These are phyloP conservation scores for Capsicum pubescens DNA, from an alignment of 257 asterid genomes.

Conservation along the genomic window DNA sequence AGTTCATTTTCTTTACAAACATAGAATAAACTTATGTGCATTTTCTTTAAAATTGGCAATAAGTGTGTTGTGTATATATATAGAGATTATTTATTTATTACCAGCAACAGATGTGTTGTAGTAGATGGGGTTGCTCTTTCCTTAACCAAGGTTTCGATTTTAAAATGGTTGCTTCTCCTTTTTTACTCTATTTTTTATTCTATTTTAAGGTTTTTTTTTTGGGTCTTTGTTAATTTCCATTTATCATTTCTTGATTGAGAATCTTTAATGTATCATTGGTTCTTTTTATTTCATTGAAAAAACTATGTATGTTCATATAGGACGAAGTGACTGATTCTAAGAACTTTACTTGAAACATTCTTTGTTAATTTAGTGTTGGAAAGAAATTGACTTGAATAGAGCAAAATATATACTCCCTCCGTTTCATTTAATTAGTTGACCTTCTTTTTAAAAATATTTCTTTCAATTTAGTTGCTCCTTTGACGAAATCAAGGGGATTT, in stretches of 20 bases:
- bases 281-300: constrained; percentile 6
- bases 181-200: not conserved
- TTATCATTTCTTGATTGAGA: not conserved
- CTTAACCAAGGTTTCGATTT: no score
- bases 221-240: not conserved
- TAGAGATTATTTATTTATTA: not conserved
- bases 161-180: not conserved
- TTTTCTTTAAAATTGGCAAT: not conserved
- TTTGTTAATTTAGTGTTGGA: no score
- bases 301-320: not conserved
- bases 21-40: not conserved
- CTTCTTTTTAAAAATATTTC: no score
- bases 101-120: no score
- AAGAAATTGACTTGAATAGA: no score
- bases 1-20: not conserved
- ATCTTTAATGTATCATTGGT: not conserved
- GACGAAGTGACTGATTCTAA: not conserved
- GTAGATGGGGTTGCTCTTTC: no score
- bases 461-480: no score
- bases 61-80: not conserved
- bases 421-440: no score
- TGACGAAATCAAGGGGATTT: no score
- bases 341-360: not conserved
- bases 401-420: no score
- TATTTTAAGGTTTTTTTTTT: not conserved